Conservation (phyloP, 371 early-diverging fungal species). For the Zancudomyces culisetae region DNA sequence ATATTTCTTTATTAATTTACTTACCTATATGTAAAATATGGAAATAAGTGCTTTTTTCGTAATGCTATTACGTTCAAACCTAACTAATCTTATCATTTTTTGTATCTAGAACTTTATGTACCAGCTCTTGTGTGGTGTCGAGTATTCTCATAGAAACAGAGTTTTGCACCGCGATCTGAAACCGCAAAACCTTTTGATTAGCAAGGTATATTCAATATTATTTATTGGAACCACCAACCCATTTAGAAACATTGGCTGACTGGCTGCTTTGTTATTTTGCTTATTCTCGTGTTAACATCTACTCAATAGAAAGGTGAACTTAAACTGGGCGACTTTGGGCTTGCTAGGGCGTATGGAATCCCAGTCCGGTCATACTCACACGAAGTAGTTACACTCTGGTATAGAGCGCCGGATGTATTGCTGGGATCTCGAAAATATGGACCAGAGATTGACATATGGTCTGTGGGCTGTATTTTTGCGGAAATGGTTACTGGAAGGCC, state of each 20-base stretch:
- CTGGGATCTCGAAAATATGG: constrained; percentile 94
- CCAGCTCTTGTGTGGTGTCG: constrained; percentile 31
- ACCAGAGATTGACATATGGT: constrained; percentile 98
- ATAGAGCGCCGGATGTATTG: constrained; percentile 97
- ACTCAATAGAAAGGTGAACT: constrained; percentile 49
- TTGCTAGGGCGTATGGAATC: constrained; percentile 93
- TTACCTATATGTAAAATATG: no score
- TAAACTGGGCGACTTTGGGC: constrained; percentile 93
- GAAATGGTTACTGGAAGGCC: constrained; percentile 85
- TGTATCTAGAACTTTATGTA: constrained; percentile 18
- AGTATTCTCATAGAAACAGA: constrained; percentile 32
- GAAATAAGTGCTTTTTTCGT: no score
- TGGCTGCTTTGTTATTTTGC: no score
- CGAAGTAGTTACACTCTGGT: constrained; percentile 89
- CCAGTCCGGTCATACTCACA: constrained; percentile 93
- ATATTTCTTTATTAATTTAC: no score
- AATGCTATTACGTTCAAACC: no score
- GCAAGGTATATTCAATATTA: no score
- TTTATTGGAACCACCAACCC: no score
- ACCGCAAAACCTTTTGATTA: constrained; percentile 45
- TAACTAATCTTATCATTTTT: constrained; percentile 6
- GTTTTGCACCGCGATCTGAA: constrained; percentile 30
- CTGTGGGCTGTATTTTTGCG: constrained; percentile 83
- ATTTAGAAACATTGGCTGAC: no score
- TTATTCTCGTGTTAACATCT: no score